Conservation (phyloP, 2,329 filamentous ascomycete genomes). For the Fusarium oxysporum region DNA sequence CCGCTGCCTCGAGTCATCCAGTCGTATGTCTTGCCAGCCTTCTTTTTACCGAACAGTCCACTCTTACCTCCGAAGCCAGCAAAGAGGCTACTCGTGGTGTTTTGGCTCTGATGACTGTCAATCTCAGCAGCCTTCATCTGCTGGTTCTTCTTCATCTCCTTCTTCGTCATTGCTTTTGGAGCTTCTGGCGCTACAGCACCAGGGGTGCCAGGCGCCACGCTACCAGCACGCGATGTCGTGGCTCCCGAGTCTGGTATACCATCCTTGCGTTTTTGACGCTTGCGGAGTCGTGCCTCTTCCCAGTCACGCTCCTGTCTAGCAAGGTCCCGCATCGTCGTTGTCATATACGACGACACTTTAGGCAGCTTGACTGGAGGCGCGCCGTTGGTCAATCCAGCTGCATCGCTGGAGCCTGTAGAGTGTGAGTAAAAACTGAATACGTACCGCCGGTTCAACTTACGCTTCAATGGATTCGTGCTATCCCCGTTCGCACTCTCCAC, state of each 20-base stretch:
- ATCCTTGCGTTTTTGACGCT: conserved; percentile 72
- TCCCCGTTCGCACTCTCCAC: conserved; percentile 64
- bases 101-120: conserved; percentile 83
- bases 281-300: conserved; percentile 78
- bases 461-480: conserved; percentile 67
- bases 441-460: conserved; percentile 56
- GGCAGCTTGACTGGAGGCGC: conserved; percentile 60
- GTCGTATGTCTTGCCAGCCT: conserved; percentile 74
- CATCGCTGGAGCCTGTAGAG: conserved; percentile 55
- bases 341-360: conserved; percentile 63
- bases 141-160: conserved; percentile 81
- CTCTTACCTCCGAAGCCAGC: conserved; percentile 72
- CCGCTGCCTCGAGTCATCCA: conserved; percentile 77
- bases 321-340: conserved; percentile 68
- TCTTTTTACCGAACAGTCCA: conserved; percentile 67
- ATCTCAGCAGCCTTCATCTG: conserved; percentile 83
- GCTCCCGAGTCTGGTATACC: conserved; percentile 64
- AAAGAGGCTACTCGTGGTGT: conserved; percentile 83
- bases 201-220: conserved; percentile 70
- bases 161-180: conserved; percentile 83
- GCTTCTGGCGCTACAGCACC: conserved; percentile 71
- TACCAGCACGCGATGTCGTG: conserved; percentile 64
- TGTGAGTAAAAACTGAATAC: conserved; percentile 29
- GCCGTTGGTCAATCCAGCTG: conserved; percentile 50
- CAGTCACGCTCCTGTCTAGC: conserved; percentile 74